Evolutionary conservation across 139 green algal species (phyloP).

Genomic region (Gonium pectorale): DNA sequence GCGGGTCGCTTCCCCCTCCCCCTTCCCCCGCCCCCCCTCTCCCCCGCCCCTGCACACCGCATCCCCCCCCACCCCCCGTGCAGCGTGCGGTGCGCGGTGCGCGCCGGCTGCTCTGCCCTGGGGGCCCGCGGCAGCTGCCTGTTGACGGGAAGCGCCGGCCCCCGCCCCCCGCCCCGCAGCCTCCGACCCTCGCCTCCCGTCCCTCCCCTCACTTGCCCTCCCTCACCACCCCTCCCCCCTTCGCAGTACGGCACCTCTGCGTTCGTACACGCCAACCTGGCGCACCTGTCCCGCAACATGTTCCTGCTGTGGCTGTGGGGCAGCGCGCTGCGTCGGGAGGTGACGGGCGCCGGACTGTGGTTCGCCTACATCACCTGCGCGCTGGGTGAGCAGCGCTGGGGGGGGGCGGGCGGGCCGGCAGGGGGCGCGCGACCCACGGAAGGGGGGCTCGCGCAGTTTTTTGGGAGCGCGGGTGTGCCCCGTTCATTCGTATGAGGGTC

Average conservation of each 20-base stretch:
- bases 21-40: background rate
- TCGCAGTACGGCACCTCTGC: slow-evolving; percentile 29
- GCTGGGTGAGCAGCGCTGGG: background rate
- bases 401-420: background rate
- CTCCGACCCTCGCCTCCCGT: too few species aligned
- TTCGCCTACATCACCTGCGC: slow-evolving; percentile 32
- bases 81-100: too few species aligned
- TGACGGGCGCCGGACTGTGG: slow-evolving; percentile 18
- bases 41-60: too few species aligned
- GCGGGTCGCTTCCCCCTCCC: too few species aligned
- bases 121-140: too few species aligned
- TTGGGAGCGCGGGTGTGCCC: too few species aligned
- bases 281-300: slow-evolving; percentile 40
- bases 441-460: too few species aligned
- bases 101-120: too few species aligned
- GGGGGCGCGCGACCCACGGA: background rate
- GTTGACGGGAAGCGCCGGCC: too few species aligned
- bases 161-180: too few species aligned
- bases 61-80: too few species aligned
- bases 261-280: slow-evolving; percentile 40
- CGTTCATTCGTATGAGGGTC: too few species aligned
- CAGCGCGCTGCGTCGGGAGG: slow-evolving; percentile 21
- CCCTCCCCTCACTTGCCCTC: background rate
- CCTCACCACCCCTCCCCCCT: background rate
- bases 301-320: slow-evolving; percentile 39